Conservation (phyloP, 768 basidiomycete genomes). For the Tricholoma furcatifolium region DNA sequence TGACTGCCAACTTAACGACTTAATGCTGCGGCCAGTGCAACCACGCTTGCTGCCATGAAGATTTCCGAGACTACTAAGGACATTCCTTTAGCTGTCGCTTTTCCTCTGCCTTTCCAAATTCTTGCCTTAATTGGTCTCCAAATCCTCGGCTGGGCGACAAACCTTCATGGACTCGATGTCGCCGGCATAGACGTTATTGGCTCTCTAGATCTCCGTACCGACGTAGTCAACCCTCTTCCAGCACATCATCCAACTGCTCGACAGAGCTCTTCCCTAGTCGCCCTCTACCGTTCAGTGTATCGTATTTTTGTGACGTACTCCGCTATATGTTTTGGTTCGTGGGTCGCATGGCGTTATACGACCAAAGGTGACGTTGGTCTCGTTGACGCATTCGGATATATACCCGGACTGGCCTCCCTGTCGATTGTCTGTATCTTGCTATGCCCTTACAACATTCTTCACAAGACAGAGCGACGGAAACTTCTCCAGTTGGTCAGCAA, state of each 20-base stretch:
- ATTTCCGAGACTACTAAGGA: constrained; percentile 29
- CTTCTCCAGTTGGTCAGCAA: constrained; percentile 68
- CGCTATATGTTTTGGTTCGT: constrained; percentile 60
- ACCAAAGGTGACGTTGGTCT: constrained; percentile 55
- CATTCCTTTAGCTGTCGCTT: constrained; percentile 49
- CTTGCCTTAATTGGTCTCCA: constrained; percentile 77
- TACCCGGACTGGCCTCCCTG: constrained; percentile 69
- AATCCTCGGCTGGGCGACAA: constrained; percentile 89
- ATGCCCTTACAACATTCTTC: constrained; percentile 65
- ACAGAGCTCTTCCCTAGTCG: constrained; percentile 34
- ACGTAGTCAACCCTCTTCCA: constrained; percentile 24
- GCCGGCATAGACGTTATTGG: constrained; percentile 72
- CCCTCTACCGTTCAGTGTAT: constrained; percentile 64
- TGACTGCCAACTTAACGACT: constrained; percentile 6
- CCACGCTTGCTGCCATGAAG: constrained; percentile 17
- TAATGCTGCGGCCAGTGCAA: constrained; percentile 12
- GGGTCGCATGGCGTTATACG: constrained; percentile 63
- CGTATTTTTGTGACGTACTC: constrained; percentile 62
- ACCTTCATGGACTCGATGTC: constrained; percentile 79
- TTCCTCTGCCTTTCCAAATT: constrained; percentile 93
- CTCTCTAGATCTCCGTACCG: constrained; percentile 64
- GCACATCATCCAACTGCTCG: constrained; percentile 26
- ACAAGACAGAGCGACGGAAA: constrained; percentile 71
- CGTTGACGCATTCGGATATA: constrained; percentile 75
- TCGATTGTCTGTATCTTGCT: constrained; percentile 55